Evolutionary conservation across 73 alveolate species (phyloP).

Genomic region (Tetrahymena elliotti): DNA sequence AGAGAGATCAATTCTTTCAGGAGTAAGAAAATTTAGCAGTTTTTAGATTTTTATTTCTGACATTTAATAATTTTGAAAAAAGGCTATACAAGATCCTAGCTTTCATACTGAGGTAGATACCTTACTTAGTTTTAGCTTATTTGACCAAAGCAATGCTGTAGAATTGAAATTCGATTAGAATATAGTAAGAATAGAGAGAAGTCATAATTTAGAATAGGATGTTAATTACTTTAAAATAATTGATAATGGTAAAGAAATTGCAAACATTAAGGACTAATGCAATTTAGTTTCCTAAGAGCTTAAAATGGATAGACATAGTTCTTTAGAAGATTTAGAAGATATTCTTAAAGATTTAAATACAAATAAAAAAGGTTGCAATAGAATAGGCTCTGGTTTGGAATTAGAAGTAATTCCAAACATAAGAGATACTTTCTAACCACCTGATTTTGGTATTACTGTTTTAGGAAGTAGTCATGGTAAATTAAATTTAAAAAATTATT

Average conservation of each 20-base stretch:
- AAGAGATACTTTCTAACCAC: constrained; percentile 30
- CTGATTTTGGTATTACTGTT: constrained; percentile 47
- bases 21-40: background rate
- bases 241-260: constrained; percentile 21
- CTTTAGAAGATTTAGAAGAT: constrained; percentile 26
- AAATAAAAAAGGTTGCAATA: constrained; percentile 1
- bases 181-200: background rate
- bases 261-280: constrained; percentile 3
- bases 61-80: background rate
- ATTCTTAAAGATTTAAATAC: constrained; percentile 9
- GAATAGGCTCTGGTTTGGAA: constrained; percentile 1
- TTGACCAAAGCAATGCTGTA: constrained; percentile 18
- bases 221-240: background rate
- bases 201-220: background rate
- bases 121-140: constrained; percentile 11
- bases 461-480: constrained; percentile 34
- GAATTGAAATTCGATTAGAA: background rate
- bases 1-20: constrained; percentile 36
- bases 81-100: background rate
- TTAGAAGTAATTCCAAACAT: constrained; percentile 8
- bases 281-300: constrained; percentile 4
- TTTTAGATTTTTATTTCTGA: background rate
- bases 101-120: constrained; percentile 11
- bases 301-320: constrained; percentile 9
- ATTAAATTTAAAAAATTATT: background rate